A percentile compares a stretch with the other conserved stretches of the same genome.
Evolutionary conservation across 1,284 basidiomycete genomes (phyloP).

Genomic region (Rhodofomes roseus): DNA sequence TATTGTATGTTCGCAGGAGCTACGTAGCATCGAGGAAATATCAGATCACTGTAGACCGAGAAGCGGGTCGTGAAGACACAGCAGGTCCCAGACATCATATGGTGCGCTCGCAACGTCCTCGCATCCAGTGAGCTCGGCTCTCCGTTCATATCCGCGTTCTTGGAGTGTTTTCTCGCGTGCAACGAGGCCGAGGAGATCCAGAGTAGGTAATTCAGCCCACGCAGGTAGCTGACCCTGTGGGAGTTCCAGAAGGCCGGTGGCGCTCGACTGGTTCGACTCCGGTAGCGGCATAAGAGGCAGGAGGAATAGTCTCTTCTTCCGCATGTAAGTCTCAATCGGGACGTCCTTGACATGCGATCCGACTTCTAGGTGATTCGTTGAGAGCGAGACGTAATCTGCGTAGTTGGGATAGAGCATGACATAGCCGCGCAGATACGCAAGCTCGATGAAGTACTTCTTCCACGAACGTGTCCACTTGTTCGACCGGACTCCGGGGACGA

Average conservation of each 20-base stretch:
- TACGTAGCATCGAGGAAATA: not conserved
- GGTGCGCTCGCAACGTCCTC: conserved; percentile 9
- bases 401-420: conserved; percentile 87
- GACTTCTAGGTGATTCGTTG: conserved; percentile 81
- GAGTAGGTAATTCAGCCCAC: conserved; percentile 53
- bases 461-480: conserved; percentile 78
- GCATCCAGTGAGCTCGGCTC: conserved; percentile 22
- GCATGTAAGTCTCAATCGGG: conserved; percentile 43
- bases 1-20: not conserved
- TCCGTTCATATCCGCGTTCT: conserved; percentile 31
- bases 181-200: conserved; percentile 66
- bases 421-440: conserved; percentile 75
- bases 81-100: conserved; percentile 33
- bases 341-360: conserved; percentile 71
- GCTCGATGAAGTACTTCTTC: conserved; percentile 87
- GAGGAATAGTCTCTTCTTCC: conserved; percentile 61
- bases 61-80: conserved; percentile 23
- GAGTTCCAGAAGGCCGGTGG: conserved; percentile 49
- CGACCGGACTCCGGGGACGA: conserved; percentile 73
- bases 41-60: not conserved
- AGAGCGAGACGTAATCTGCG: conserved; percentile 62
- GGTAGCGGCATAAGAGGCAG: conserved; percentile 62
- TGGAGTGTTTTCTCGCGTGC: conserved; percentile 42
- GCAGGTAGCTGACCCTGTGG: conserved; percentile 51
- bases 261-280: conserved; percentile 1